These are phyloP conservation scores for Didymella sp. DNA, from an alignment of 2,329 filamentous ascomycete genomes.

Conservation along the genomic window DNA sequence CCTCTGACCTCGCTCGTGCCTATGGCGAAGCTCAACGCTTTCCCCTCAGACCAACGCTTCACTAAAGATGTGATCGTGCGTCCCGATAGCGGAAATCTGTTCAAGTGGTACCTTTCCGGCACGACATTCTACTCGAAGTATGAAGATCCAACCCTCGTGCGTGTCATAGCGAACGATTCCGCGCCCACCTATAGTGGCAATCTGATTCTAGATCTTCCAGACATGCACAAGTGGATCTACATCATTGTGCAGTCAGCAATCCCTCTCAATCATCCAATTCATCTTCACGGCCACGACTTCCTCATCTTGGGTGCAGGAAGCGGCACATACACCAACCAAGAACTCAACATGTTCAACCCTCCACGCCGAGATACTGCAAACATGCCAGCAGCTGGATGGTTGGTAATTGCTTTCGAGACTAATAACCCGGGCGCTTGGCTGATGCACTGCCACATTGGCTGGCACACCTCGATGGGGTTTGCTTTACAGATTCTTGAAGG, in stretches of 20 bases:
- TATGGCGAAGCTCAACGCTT: background rate
- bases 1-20: background rate
- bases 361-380: background rate
- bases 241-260: background rate
- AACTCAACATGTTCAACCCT: background rate
- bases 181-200: background rate
- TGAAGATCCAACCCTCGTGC: background rate
- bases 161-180: background rate
- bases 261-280: background rate
- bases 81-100: background rate
- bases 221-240: background rate
- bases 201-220: background rate
- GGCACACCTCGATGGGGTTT: conserved; percentile 65
- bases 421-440: conserved; percentile 59
- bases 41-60: background rate
- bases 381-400: background rate
- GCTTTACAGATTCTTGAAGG: conserved; percentile 60
- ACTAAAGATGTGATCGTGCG: background rate
- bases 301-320: background rate
- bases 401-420: conserved; percentile 55
- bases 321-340: background rate
- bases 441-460: conserved; percentile 45
- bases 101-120: background rate
- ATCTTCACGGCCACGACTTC: background rate
- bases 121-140: background rate